These are phyloP conservation scores for Benincasa hispida DNA, from an alignment of 306 rosid species.

Conservation along the genomic window DNA sequence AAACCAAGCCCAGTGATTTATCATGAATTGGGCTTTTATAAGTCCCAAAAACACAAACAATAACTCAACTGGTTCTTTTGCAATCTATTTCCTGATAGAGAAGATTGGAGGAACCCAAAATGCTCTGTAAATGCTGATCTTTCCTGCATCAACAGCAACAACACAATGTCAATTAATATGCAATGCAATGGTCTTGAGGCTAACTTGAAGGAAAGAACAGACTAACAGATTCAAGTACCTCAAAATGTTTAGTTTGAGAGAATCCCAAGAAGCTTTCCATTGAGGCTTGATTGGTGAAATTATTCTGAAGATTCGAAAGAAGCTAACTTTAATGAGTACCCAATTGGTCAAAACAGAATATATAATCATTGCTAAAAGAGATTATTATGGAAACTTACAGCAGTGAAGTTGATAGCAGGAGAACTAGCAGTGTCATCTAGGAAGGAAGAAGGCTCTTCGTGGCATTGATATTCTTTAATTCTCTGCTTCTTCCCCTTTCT, in stretches of 20 bases:
- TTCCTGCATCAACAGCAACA: conserved; percentile 32
- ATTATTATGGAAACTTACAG: conserved; percentile 24
- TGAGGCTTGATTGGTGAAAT: conserved; percentile 37
- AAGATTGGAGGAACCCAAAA: conserved; percentile 39
- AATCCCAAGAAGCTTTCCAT: conserved; percentile 36
- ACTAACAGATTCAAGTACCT: conserved; percentile 29
- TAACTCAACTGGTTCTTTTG: conserved; percentile 45
- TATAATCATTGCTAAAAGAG: neutral
- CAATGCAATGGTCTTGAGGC: neutral
- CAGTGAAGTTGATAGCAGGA: conserved; percentile 40
- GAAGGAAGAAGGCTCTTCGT: conserved; percentile 23
- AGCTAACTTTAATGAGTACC: conserved; percentile 3
- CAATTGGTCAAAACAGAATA: neutral
- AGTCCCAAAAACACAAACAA: neutral
- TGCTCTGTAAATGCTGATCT: conserved; percentile 54
- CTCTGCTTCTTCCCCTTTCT: conserved; percentile 32
- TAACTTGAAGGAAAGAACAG: too few species aligned
- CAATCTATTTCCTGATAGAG: conserved; percentile 44
- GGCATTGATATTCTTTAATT: conserved; percentile 21
- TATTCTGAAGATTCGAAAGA: conserved; percentile 31
- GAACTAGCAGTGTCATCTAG: conserved; percentile 97
- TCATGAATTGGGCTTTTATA: neutral
- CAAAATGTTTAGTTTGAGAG: conserved; percentile 74
- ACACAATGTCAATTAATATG: neutral
- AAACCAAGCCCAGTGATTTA: neutral